Percentiles rank a stretch among this genome's conserved stretches.
These are phyloP conservation scores for Fragaria nilgerrensis DNA, from an alignment of 306 rosid species.

Conservation along the genomic window DNA sequence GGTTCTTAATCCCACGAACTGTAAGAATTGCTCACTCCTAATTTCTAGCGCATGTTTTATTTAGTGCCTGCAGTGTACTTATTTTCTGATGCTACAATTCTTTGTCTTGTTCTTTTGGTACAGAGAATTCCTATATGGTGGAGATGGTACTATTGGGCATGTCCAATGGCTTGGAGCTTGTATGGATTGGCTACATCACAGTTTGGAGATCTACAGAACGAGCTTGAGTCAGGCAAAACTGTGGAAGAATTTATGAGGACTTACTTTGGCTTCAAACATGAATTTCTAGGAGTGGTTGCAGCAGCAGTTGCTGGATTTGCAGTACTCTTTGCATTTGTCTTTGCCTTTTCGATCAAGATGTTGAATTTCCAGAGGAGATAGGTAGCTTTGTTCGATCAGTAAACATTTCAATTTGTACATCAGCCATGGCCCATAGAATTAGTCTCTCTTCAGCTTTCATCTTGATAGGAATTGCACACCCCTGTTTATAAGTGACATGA, in stretches of 20 bases:
- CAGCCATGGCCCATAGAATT: background rate
- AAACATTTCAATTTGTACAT: background rate
- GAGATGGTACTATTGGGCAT: constrained; percentile 59
- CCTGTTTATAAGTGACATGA: background rate
- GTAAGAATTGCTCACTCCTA: constrained; percentile 29
- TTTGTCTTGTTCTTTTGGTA: background rate
- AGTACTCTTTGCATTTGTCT: constrained; percentile 17
- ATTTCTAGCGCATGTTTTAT: background rate
- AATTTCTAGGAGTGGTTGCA: constrained; percentile 21
- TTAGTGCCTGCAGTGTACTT: background rate
- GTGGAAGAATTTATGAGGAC: constrained; percentile 18
- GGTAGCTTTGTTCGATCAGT: background rate
- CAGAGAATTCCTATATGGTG: constrained; percentile 62
- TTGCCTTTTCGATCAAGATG: constrained; percentile 19
- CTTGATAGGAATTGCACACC: background rate
- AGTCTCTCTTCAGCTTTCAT: background rate
- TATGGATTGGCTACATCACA: constrained; percentile 60
- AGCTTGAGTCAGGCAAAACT: constrained; percentile 3
- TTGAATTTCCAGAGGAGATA: constrained; percentile 18
- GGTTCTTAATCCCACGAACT: constrained; percentile 40
- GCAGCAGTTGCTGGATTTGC: constrained; percentile 13
- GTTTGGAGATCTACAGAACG: constrained; percentile 42
- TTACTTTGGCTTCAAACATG: constrained; percentile 21
- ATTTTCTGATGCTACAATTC: background rate
- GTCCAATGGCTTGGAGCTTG: constrained; percentile 60